Base-by-base conservation (phyloP, 2,329 filamentous ascomycete genomes). In the Penicillium aurantiogriseum region DNA sequence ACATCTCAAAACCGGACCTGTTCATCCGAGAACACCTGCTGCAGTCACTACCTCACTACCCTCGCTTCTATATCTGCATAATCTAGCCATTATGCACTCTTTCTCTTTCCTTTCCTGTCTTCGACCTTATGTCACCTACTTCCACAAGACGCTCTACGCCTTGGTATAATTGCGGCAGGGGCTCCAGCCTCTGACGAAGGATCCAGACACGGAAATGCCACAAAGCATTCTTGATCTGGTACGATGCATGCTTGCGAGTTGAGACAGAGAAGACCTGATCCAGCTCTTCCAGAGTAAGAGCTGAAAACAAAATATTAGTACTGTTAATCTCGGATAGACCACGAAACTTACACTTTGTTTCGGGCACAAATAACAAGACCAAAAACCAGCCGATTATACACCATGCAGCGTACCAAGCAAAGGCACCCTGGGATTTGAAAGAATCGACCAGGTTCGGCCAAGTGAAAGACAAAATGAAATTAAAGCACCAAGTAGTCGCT, bases 391-490 rank as follows among this genome's bases (percentile, higher is more conserved):
- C 81, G 23, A 82, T 72, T n/a, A 83, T 60, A 67, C 83, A 83
- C 76, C 81, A 81, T 0, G 72, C 80, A 0, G 82, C 83, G 62
- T 85, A 85, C 79, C 82, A 85, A 7, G 77, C 79, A 63, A 85
- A 84, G 0, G 81, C 82, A 5, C 82, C 82, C 27, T 80, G 79
- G 0, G 80, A 76, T 1, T 76, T 79, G 62, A 84, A 84, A 0
- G 80, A 76, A 0, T 66, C 69, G 4, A 77, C 66, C 0, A 84
- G 71, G 4, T 74, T 72, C 0, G 81, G 81, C 80, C 81, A 84
- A 4, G 80, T 82, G 13, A 83, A 78, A 0, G 78, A 78, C 3
- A 83, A 72, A 51, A 83, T 76, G 58, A 80, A 80, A 66, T 84
- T 84, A 71, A 83, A 84, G 62, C 79, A 81, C 81, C 81, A 84